Evolutionary conservation across 2,329 filamentous ascomycete genomes (phyloP), one percentile per base, ranked within the genome.

Genomic region (Monosporascus sp.): DNA sequence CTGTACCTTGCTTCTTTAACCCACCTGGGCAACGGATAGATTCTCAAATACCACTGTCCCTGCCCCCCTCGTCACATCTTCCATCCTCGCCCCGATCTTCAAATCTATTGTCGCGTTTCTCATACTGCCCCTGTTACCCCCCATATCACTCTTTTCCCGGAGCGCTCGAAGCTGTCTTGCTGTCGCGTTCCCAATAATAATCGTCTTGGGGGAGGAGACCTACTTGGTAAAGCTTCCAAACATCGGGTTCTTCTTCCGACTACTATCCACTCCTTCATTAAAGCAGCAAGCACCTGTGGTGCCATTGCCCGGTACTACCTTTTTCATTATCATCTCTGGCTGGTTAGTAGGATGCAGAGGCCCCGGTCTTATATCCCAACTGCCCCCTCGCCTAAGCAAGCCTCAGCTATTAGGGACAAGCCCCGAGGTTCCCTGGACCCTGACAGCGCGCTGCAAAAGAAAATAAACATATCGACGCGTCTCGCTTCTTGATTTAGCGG

Each of bases 391-490:
- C 61, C 62, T 61, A 61, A 58, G 55, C 62, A 65, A 62, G 62
- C 64, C 60, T 65, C 63, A 65, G 61, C 65, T 64, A 62, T 62
- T 63, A 58, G 57, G 65, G 68, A 71, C 71, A 70, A 72, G 70
- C 24, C 58, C 65, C 65, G 58, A 61, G 65, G 60, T 65, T 64
- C 71, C 73, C 72, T 69, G 70, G 70, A 71, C 74, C 74, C 69
- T 72, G 72, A 72, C 69, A 70, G 69, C 69, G 69, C 73, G 72
- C 71, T 72, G 70, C 68, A 69, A 66, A 72, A 75, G 75, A 77
- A 77, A 67, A 77, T 74, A 75, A 77, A 77, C 66, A 77, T 74
- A 75, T 70, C 72, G 73, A 73, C 74, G 70, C 72, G 74, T 74
- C 72, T 72, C 70, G 67, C 70, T 65, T 72, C 61, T 65, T 65